Percentiles rank a stretch among this genome's conserved stretches.
Conservation (phyloP, 2,329 filamentous ascomycete genomes). For the Macrophomina tecta region DNA sequence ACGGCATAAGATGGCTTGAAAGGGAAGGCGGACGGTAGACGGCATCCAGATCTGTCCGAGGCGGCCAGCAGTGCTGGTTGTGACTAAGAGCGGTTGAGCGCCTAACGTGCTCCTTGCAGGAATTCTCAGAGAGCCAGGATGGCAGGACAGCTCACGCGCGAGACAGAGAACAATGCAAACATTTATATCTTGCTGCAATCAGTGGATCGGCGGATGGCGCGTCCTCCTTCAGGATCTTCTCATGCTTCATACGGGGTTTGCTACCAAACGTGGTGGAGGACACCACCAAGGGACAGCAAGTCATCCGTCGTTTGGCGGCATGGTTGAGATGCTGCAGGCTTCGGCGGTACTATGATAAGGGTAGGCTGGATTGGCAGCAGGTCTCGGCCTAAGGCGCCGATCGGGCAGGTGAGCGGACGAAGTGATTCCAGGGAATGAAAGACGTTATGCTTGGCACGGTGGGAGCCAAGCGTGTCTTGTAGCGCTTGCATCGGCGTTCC, state of each 20-base stretch:
- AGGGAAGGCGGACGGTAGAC: background rate
- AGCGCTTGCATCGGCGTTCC: background rate
- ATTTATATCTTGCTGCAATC: constrained; percentile 4
- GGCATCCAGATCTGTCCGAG: background rate
- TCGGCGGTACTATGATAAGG: background rate
- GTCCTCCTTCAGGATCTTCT: background rate
- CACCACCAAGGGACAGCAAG: background rate
- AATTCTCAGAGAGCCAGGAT: background rate
- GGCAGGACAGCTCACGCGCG: constrained; percentile 1
- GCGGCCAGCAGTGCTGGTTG: background rate
- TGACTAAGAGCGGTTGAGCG: constrained; percentile 2
- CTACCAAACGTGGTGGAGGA: background rate
- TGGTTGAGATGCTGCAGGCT: background rate
- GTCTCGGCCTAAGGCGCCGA: constrained; percentile 4
- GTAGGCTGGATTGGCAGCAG: background rate
- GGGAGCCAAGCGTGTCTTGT: constrained; percentile 10
- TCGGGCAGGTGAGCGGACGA: constrained; percentile 8
- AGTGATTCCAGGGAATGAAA: background rate
- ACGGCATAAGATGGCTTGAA: background rate
- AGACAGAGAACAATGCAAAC: constrained; percentile 6
- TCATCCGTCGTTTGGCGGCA: background rate
- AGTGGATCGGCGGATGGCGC: background rate
- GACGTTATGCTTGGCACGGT: constrained; percentile 10
- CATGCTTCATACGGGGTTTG: background rate
- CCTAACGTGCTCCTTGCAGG: background rate